These are phyloP conservation scores for Pilasporangium apinafurcum DNA, from an alignment of 352 stramenopile genomes.

Conservation along the genomic window DNA sequence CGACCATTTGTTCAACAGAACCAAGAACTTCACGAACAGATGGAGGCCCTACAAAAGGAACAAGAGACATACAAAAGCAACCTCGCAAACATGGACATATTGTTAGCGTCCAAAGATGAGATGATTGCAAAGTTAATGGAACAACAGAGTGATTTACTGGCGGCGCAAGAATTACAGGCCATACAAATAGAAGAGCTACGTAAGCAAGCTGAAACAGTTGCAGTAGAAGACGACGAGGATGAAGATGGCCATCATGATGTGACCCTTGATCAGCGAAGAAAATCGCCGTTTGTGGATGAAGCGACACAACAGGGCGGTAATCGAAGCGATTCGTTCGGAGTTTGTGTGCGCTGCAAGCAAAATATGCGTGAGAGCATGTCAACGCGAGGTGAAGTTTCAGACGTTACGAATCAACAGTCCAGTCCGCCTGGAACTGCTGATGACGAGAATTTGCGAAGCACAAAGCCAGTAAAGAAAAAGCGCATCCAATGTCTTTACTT, in stretches of 20 bases:
- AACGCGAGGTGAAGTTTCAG: slow-evolving; percentile 4
- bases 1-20: slow-evolving; percentile 47
- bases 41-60: slow-evolving; percentile 20
- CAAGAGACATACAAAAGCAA: slow-evolving; percentile 30
- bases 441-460: not conserved
- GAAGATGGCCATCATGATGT: slow-evolving; percentile 4
- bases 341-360: slow-evolving; percentile 65
- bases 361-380: slow-evolving; percentile 30
- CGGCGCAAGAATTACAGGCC: slow-evolving; percentile 43
- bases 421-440: not conserved
- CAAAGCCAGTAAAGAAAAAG: slow-evolving; percentile 20
- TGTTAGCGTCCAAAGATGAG: slow-evolving; percentile 50
- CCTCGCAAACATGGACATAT: slow-evolving; percentile 24
- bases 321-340: slow-evolving; percentile 6
- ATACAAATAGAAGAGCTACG: slow-evolving; percentile 46
- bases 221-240: slow-evolving; percentile 31
- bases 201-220: slow-evolving; percentile 24
- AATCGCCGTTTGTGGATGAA: no score
- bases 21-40: slow-evolving; percentile 31
- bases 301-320: no score
- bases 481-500: slow-evolving; percentile 85
- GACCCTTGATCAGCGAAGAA: not conserved
- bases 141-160: slow-evolving; percentile 69
- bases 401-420: slow-evolving; percentile 1
- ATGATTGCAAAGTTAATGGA: slow-evolving; percentile 67